Base-by-base conservation (phyloP, 73 alveolate species). In the Paramecium caudatum region DNA sequence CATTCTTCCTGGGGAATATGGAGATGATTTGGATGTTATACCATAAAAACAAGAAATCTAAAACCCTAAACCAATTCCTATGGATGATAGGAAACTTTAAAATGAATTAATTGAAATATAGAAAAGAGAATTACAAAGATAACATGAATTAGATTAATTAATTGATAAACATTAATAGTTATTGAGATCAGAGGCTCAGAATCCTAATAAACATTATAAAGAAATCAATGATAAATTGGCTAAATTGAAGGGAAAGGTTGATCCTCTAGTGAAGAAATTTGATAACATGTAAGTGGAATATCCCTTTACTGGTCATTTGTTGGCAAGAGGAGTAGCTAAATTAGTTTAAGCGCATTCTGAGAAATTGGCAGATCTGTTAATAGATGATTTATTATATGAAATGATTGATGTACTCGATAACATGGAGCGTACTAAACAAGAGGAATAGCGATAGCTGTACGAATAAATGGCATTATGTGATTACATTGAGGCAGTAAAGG, bases 261-360 rank as follows among this genome's bases (percentile, higher is more conserved):
- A 45, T 19, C 88, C 88, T 39, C 12, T 74, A 41, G 23, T 74
- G 25, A 45, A 43, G 12, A 37, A 74, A 41, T 36, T 41, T 37
- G 39, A 74, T 37, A 41, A 8, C 43, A 25, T 19, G 3, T 5
- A 74, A 45, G 13, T 37, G 6, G 88, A 37, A 74, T 74, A 39
- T 74, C 88, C 88, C 0, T 74, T 74, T 43, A 39, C 88, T 3
- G 88, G 88, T 21, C 62, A 74, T 74, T 25, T 74, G 6, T 74
- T 74, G 32, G 88, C 88, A 15, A 74, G 88, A 43, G 39, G 69
- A 16, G 88, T 74, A 2, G 36, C 62, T 5, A 74, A 41, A 41
- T 36, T 39, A 41, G 55, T 74, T 1, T 41, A 74, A 25, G 36
- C 43, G 0, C 88, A 74, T 74, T 41, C 62, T 41, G 88, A 74